Percentiles rank a stretch among this genome's conserved stretches.
Evolutionary conservation across 371 early-diverging fungal species (phyloP).

Genomic region (Saksenaea vasiformis): DNA sequence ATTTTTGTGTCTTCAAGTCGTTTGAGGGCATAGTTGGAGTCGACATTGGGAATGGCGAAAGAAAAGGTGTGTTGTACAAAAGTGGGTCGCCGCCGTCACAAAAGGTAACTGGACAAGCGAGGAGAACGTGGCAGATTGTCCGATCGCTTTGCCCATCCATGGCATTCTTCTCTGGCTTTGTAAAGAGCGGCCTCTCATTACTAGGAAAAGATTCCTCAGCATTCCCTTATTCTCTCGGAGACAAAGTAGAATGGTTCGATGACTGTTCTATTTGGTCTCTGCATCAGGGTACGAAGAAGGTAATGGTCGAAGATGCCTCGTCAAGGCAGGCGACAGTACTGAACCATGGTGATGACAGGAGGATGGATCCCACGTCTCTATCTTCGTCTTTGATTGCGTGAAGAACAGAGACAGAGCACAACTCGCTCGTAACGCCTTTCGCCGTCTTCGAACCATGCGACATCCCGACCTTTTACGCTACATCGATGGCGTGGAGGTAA

Average conservation of each 20-base stretch:
- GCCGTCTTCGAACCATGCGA: constrained; percentile 83
- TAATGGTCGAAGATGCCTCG: constrained; percentile 25
- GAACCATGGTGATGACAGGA: constrained; percentile 49
- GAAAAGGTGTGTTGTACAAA: too few species aligned
- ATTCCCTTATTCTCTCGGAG: constrained; percentile 80
- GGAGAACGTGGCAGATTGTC: constrained; percentile 6
- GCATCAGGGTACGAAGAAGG: constrained; percentile 81
- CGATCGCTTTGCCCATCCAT: constrained; percentile 19
- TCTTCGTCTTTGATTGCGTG: constrained; percentile 84
- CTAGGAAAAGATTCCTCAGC: constrained; percentile 70
- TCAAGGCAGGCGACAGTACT: not conserved
- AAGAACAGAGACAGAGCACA: constrained; percentile 67
- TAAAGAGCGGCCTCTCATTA: constrained; percentile 73
- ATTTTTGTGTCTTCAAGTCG: constrained; percentile 75
- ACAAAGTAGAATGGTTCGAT: constrained; percentile 63
- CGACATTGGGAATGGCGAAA: not conserved
- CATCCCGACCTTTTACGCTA: constrained; percentile 89
- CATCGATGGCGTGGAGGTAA: constrained; percentile 86
- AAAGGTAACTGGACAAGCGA: not conserved
- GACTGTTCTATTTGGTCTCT: constrained; percentile 77
- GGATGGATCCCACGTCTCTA: constrained; percentile 75
- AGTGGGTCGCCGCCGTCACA: too few species aligned
- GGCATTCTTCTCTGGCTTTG: constrained; percentile 58
- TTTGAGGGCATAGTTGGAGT: not conserved
- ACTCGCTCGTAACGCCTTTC: constrained; percentile 88